Base-by-base conservation (phyloP, 495 filamentous ascomycete species). In the Hypoxylon cercidicola region DNA sequence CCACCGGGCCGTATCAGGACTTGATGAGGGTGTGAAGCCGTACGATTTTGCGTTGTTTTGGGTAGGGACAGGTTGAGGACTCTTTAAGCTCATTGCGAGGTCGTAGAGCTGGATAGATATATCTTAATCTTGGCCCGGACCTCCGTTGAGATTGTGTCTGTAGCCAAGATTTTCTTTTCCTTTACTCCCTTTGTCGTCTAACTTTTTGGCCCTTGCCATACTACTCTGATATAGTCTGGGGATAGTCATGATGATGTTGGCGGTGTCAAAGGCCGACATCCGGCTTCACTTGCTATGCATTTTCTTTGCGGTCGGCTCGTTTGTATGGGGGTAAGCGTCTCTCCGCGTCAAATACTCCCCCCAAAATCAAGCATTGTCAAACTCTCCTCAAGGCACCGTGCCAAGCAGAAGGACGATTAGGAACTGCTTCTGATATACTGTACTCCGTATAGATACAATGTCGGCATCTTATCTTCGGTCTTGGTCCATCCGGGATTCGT, bases 291-390 rank as follows among this genome's bases (percentile, higher is more conserved):
- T 62, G 3, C 68, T 85, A 48, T 84, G 83, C 62, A 61, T 80
- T 1, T 82, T 85, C 55, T 84, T 85, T 53, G 83, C 79, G 0
- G 64, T 87, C n/a, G 84, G 81, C 3, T 84, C 83, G 1, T 85
- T 84, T 30, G 77, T 82, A n/a, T 87, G 84, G 84, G 84, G 84
- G 82, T 85, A 63, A 64, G 78, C 73, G n/a, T 50, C 9, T 28
- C 40, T 44, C 32, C 15, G 21, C 40, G 1, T 34, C 51, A 3
- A 23, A 23, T 45, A 19, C 21, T 35, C 28, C 18, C n/a, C 32
- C 2, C 4, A 37, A 12, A n/a, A 23, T 21, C 21, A 50, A 53
- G 15, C 1, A 46, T 23, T 10, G 5, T 9, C 10, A 39, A 1
- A 15, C 7, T 4, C 11, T 40, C 16, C 12, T 37, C 8, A n/a